Percentiles rank a stretch among this genome's conserved stretches.
Evolutionary conservation across 331 rosid genomes (phyloP).

Genomic region (Ulmus americana): DNA sequence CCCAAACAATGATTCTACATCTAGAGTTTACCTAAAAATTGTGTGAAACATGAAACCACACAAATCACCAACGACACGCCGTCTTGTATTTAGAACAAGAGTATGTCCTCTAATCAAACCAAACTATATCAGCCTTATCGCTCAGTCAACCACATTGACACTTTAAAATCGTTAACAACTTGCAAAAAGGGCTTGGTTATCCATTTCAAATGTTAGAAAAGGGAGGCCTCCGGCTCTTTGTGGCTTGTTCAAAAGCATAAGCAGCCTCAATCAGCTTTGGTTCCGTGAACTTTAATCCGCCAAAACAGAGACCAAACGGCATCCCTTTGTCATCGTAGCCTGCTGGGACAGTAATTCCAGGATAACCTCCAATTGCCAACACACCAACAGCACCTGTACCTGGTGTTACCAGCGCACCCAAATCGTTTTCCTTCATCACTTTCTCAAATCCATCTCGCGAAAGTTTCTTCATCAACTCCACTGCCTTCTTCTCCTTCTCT

Average conservation of each 20-base stretch:
- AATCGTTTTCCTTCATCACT: conserved; percentile 19
- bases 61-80: no score
- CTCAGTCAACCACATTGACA: no score
- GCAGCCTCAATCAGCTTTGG: conserved; percentile 30
- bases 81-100: no score
- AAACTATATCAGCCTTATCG: no score
- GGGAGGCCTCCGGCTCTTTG: conserved; percentile 24
- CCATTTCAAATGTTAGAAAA: neutral
- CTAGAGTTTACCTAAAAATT: no score
- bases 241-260: conserved; percentile 34
- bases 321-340: conserved; percentile 23
- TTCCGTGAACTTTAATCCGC: conserved; percentile 28
- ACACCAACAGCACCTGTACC: neutral
- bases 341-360: conserved; percentile 32
- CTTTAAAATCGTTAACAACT: neutral
- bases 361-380: conserved; percentile 34
- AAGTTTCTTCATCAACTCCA: conserved; percentile 16
- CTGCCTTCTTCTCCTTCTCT: conserved; percentile 16
- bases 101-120: no score
- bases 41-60: no score
- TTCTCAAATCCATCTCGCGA: conserved; percentile 28
- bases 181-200: neutral
- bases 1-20: no score
- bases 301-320: conserved; percentile 33
- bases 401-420: conserved; percentile 30